These are phyloP conservation scores for Talaromyces sp. DNA, from an alignment of 2,329 filamentous ascomycete species.

Conservation along the genomic window DNA sequence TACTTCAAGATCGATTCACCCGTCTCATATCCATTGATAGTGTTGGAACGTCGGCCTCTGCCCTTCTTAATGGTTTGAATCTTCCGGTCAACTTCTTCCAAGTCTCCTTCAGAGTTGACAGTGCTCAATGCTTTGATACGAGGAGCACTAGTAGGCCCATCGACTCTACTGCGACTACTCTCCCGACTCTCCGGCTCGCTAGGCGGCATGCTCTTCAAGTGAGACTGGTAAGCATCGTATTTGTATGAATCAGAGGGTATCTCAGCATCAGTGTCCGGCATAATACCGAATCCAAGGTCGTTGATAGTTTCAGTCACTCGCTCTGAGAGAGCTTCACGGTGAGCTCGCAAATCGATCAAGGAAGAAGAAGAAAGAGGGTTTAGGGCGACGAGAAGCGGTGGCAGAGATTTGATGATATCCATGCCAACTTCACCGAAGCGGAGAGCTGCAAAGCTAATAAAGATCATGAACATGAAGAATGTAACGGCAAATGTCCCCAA, in stretches of 20 bases:
- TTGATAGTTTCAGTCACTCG: conserved; percentile 90
- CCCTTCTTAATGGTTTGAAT: conserved; percentile 76
- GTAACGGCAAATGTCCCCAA: conserved; percentile 72
- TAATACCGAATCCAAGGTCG: conserved; percentile 88
- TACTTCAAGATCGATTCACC: conserved; percentile 26
- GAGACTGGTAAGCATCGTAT: conserved; percentile 27
- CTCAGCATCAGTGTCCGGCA: conserved; percentile 82
- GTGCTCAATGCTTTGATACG: conserved; percentile 69
- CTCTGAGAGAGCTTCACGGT: conserved; percentile 71
- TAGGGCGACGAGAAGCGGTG: conserved; percentile 80
- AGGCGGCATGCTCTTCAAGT: conserved; percentile 29
- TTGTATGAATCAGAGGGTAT: conserved; percentile 58
- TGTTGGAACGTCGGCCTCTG: conserved; percentile 51
- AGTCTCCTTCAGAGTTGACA: conserved; percentile 65
- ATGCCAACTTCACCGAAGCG: conserved; percentile 93
- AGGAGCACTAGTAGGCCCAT: conserved; percentile 54
- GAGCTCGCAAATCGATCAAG: conserved; percentile 71
- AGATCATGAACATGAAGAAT: conserved; percentile 77
- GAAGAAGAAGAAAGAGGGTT: conserved; percentile 80
- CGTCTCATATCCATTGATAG: conserved; percentile 18
- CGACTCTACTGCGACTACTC: conserved; percentile 67
- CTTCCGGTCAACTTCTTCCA: conserved; percentile 80
- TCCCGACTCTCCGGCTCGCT: conserved; percentile 60
- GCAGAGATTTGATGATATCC: conserved; percentile 92
- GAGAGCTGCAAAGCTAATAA: conserved; percentile 85